phyloP scores from a whole-genome alignment of 1,139 yeast genomes.

The Saccharomyces pastorianus region DNA sequence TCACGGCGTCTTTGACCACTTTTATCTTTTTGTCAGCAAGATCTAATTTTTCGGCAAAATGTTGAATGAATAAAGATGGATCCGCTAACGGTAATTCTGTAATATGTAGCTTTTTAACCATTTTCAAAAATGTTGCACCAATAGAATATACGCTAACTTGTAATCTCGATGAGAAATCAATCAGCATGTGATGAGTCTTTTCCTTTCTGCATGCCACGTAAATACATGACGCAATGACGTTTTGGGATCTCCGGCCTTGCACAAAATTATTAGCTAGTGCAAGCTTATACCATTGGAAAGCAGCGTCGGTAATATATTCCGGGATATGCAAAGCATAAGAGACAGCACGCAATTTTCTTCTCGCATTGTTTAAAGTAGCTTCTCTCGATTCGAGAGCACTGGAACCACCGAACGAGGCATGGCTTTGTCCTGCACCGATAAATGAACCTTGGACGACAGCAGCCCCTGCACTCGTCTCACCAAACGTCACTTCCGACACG shows the following conservation, averaged over 20 bases:
- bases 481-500: conserved; percentile 90
- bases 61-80: conserved; percentile 87
- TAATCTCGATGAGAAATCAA: conserved; percentile 83
- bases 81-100: conserved; percentile 78
- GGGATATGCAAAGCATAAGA: conserved; percentile 75
- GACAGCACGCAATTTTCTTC: conserved; percentile 64
- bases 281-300: conserved; percentile 78
- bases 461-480: conserved; percentile 87
- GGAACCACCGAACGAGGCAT: conserved; percentile 60
- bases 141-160: conserved; percentile 88
- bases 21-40: conserved; percentile 64
- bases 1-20: conserved; percentile 83
- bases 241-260: conserved; percentile 90
- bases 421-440: conserved; percentile 79
- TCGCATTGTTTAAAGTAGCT: conserved; percentile 78
- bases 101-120: conserved; percentile 76
- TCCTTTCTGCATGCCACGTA: conserved; percentile 91
- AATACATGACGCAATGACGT: conserved; percentile 89
- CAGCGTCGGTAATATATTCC: conserved; percentile 78
- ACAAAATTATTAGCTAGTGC: conserved; percentile 85
- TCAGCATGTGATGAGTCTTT: conserved; percentile 87
- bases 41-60: conserved; percentile 80
- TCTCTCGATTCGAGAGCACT: conserved; percentile 79
- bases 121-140: conserved; percentile 89
- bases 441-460: conserved; percentile 94